Evolutionary conservation across 129 eudicot genomes (phyloP), one percentile per base, ranked within the genome.

Genomic region (Silybum marianum): DNA sequence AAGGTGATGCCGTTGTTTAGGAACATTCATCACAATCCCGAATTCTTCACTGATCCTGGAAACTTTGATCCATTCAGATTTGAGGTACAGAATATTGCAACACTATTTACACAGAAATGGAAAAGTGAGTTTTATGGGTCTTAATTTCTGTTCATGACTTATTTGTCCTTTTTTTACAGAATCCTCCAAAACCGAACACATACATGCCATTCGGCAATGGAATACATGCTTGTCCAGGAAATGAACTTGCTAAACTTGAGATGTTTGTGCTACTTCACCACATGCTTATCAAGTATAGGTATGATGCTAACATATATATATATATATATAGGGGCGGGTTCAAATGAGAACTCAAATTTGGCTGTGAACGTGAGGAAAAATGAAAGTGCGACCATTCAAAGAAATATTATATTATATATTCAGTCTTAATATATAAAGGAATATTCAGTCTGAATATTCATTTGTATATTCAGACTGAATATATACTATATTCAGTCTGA

Each of bases 141-240:
- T 44, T n/a, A n/a, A n/a, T n/a, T 69, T 88, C 14, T 85, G 46
- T 62, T 80, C 21, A 65, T 19, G 19, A 39, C 19, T 80, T 18
- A 22, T 23, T 74, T 36, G 40, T 42, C 4, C 18, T 75, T 78
- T 75, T 78, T 78, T 75, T 24, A 69, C 87, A 93, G 98, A 89
- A 72, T 80, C 88, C 95, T 62, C 95, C 93, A 80, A 93, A 90
- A 74, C 95, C 98, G 72, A 88, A 90, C 71, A 93, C 98, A 13
- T 93, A 63, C 73, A 83, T 90, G 97, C 98, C 98, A 81, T 93
- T 93, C 84, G 98, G 98, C 79, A 87, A 84, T 23, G 98, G 98
- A 78, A 80, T 82, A 75, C 98, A 93, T 81, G 90, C 98, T 7
- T 93, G 98, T 81, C 98, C 98, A 25, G 98, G 98, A 36, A 93